phyloP scores from a whole-genome alignment of 2,329 filamentous ascomycete genomes.

The Zarea fungicola region DNA sequence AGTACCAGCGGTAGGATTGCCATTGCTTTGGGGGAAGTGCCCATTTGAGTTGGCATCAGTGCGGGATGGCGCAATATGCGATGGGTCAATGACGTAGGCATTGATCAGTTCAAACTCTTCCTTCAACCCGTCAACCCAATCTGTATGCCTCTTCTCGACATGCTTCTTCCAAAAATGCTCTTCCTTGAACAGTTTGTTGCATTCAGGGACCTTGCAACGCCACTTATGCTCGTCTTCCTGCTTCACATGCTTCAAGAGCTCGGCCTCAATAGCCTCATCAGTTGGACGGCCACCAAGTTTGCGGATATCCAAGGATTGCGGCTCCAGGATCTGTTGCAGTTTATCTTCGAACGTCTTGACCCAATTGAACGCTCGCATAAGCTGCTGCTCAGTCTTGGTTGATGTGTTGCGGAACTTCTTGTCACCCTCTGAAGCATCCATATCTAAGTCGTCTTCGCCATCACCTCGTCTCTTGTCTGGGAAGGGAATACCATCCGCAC shows the following conservation, averaged over 20 bases:
- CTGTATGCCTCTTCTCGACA: slow-evolving; percentile 87
- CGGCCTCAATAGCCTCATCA: slow-evolving; percentile 82
- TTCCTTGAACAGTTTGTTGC: slow-evolving; percentile 94
- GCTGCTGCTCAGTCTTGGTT: slow-evolving; percentile 81
- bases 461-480: slow-evolving; percentile 75
- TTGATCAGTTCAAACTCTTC: slow-evolving; percentile 91
- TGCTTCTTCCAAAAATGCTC: slow-evolving; percentile 98
- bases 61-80: slow-evolving; percentile 87
- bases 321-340: slow-evolving; percentile 85
- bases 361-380: slow-evolving; percentile 96
- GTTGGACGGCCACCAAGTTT: slow-evolving; percentile 86
- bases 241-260: slow-evolving; percentile 82
- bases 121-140: slow-evolving; percentile 77
- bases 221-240: slow-evolving; percentile 97
- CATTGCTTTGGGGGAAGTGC: slow-evolving; percentile 79
- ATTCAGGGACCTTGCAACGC: slow-evolving; percentile 93
- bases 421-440: slow-evolving; percentile 46
- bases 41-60: slow-evolving; percentile 94
- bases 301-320: slow-evolving; percentile 76
- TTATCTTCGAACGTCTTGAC: slow-evolving; percentile 99
- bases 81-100: slow-evolving; percentile 86
- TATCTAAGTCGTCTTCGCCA: slow-evolving; percentile 58
- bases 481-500: slow-evolving; percentile 75
- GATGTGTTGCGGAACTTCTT: slow-evolving; percentile 66
- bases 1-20: slow-evolving; percentile 73